phyloP scores from a whole-genome alignment of 768 basidiomycete species.

The Gloeopeniophorella convolvens region DNA sequence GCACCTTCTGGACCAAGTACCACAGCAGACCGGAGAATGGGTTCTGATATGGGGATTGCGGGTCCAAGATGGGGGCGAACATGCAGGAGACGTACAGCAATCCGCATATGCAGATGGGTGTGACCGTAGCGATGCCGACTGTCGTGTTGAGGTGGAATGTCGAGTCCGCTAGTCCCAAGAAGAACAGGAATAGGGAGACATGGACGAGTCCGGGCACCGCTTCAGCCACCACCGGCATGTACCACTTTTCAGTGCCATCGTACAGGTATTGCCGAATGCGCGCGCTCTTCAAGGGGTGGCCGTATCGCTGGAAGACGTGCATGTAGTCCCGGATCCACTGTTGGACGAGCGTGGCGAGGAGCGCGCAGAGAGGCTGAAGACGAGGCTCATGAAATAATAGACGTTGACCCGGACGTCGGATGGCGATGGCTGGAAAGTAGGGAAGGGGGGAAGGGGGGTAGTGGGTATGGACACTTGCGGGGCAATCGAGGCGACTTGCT shows the following conservation, averaged over 20 bases:
- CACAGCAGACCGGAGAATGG: slow-evolving; percentile 6
- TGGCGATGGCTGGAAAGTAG: slow-evolving; percentile 21
- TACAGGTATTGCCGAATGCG: slow-evolving; percentile 34
- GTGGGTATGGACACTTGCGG: background rate
- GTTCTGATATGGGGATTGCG: slow-evolving; percentile 12
- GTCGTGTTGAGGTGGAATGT: slow-evolving; percentile 26
- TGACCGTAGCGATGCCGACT: slow-evolving; percentile 4
- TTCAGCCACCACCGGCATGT: slow-evolving; percentile 36
- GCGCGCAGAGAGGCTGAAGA: slow-evolving; percentile 36
- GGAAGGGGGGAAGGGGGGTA: background rate
- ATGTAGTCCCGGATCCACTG: slow-evolving; percentile 41
- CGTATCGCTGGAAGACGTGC: slow-evolving; percentile 26
- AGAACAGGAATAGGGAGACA: slow-evolving; percentile 45
- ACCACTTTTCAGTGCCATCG: slow-evolving; percentile 36
- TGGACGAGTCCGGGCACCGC: slow-evolving; percentile 43
- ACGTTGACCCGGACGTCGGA: slow-evolving; percentile 35
- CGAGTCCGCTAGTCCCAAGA: slow-evolving; percentile 42
- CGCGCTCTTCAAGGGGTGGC: slow-evolving; percentile 28
- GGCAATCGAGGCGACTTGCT: background rate
- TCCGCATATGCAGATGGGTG: slow-evolving; percentile 8
- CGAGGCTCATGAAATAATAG: slow-evolving; percentile 33
- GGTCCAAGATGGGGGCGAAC: background rate
- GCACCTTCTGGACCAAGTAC: slow-evolving; percentile 3
- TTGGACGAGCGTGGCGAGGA: slow-evolving; percentile 42
- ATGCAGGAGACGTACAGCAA: slow-evolving; percentile 11